Base-by-base conservation (phyloP, 2,329 filamentous ascomycete genomes). In the Amesomyces nigricolor region DNA sequence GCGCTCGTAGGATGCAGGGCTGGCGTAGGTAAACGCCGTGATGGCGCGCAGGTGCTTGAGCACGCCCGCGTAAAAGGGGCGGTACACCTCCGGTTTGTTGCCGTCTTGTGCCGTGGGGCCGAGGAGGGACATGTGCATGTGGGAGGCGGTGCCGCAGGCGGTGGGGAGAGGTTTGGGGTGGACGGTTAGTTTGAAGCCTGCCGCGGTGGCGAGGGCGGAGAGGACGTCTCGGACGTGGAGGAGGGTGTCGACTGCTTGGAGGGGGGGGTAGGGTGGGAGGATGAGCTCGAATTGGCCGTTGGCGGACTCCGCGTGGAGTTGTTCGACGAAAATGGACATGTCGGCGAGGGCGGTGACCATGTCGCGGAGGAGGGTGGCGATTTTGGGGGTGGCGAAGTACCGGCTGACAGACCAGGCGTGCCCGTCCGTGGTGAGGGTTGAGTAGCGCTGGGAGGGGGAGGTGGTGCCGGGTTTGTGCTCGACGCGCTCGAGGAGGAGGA, bases 231-330 rank as follows among this genome's bases (percentile, higher is more conserved):
- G 80, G 0, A 87, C 78, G 66, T 86, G 86, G 5, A 91, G 73
- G 1, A 95, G 76, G 0, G 76, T 79, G 66, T 94, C 89, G 29
- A 90, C 81, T 0, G 89, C 87, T 40, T 80, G 72, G 0, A 92
- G 70, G 0, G 88, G 83, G 0, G 81, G 70, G 0, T 77, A 73
- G 0, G 84, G 80, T 0, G 86, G 79, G 0, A 94, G 77, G 1
- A 91, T 75, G 53, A 95, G 80, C 68, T 92, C 88, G 68, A 88
- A 94, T 67, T 94, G 89, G 1, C 88, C 87, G 0, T 79, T 77
- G 0, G 85, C 82, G 42, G 81, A 83, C 68, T 94, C 89, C 0
- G 89, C 75, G 62, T 95, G 89, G 63, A 90, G 80, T 69, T 89
- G 82, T 59, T 90, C 82, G 8, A 91, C 72, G 29, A 80, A 71